Evolutionary conservation across 169 alveolate species (phyloP), one percentile per base, ranked within the genome.

Genomic region (Hepatocystis sp.): DNA sequence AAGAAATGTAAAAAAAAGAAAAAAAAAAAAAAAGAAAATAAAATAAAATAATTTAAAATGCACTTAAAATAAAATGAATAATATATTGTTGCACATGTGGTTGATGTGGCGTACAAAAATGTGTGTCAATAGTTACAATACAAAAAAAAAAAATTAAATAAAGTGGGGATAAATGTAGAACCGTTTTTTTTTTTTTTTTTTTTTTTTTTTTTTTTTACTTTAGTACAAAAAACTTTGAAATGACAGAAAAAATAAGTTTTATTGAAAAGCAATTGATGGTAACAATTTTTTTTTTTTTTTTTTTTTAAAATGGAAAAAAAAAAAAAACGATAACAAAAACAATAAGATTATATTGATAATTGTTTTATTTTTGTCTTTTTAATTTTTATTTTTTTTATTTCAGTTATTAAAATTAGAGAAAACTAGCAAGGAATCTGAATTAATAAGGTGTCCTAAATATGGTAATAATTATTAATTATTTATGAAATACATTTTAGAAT

Each of bases 251-350:
- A 13, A 71, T 49, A 55, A 42, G 27, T 56, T 71, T 76, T 64
- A 42, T 71, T 28, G 76, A 55, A 36, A 71, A 71, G 23, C 86
- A 71, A 36, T 34, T 71, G 25, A 71, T 61, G 10, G 86, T 71
- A 71, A 11, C 32, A 46, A 66, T 52, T 0, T 27, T 8, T 32
- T 11, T 17, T n/a, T 25, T 46, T 66, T 47, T n/a, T n/a, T n/a
- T n/a, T n/a, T n/a, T n/a, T n/a, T n/a, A n/a, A 53, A 53, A 53
- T 53, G 0, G 2, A 53, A 15, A 23, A 27, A 11, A 4, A 8
- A 13, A 13, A 11, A 40, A 3, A 4, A 34, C 13, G 23, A 21
- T 23, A 27, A 53, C 28, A 25, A 8, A 15, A 28, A 21, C 25
- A 53, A 23, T 4, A 13, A 11, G 28, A 11, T 47, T 52, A 28